Percentiles rank a stretch among this genome's conserved stretches.
Conservation (phyloP, 164 flowering plant genomes). For the Hamamelis virginiana region DNA sequence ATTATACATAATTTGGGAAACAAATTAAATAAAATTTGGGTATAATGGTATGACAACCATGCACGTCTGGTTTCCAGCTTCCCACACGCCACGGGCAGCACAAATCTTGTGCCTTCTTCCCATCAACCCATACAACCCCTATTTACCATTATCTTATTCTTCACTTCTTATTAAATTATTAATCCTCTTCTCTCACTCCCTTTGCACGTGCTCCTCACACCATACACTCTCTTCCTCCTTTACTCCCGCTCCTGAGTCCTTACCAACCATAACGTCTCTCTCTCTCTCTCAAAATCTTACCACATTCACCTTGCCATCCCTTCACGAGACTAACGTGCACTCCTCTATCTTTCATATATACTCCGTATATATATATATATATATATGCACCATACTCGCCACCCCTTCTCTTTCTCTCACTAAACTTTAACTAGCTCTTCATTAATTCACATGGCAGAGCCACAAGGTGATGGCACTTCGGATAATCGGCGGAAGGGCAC, state of each 20-base stretch:
- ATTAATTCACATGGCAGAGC: slow-evolving; percentile 34
- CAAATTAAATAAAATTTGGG: no score
- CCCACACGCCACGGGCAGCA: slow-evolving; percentile 73
- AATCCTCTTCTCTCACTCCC: slow-evolving; percentile 21
- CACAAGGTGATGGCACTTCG: slow-evolving; percentile 9
- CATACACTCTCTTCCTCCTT: slow-evolving; percentile 17
- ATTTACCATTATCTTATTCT: no score
- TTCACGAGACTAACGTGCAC: slow-evolving; percentile 75
- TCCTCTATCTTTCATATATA: no score
- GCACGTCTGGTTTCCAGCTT: slow-evolving; percentile 15
- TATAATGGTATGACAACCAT: neutral
- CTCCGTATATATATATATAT: slow-evolving; percentile 1
- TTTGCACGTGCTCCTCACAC: slow-evolving; percentile 54
- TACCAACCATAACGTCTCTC: slow-evolving; percentile 41
- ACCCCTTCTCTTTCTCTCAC: slow-evolving; percentile 7
- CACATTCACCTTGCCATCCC: slow-evolving; percentile 49
- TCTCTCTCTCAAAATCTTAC: slow-evolving; percentile 21
- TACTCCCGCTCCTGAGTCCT: slow-evolving; percentile 8
- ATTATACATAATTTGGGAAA: no score
- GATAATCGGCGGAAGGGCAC: slow-evolving; percentile 20
- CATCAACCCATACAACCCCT: slow-evolving; percentile 23
- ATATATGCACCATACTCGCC: slow-evolving; percentile 25
- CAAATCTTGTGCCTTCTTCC: slow-evolving; percentile 59
- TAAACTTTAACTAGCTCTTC: no score
- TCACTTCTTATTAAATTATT: no score